Evolutionary conservation across 768 basidiomycete species (phyloP).

Genomic region (Xerocomellus chrysenteron): DNA sequence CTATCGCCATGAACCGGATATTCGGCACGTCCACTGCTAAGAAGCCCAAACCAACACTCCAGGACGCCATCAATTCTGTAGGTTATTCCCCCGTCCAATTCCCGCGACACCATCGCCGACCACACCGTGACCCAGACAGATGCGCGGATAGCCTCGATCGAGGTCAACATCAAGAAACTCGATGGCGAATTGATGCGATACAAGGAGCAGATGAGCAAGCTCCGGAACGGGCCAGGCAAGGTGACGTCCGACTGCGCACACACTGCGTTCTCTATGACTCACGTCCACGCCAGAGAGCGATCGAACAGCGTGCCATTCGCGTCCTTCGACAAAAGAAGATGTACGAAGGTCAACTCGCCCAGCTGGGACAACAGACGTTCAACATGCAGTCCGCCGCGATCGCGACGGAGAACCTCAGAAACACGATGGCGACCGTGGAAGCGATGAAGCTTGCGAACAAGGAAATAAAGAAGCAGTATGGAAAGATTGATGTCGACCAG

Average conservation of each 20-base stretch:
- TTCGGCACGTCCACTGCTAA: slow-evolving; percentile 73
- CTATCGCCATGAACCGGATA: slow-evolving; percentile 70
- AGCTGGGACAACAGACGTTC: slow-evolving; percentile 92
- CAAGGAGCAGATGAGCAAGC: slow-evolving; percentile 94
- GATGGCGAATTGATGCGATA: slow-evolving; percentile 90
- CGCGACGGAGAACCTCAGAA: slow-evolving; percentile 95
- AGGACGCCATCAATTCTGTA: slow-evolving; percentile 92
- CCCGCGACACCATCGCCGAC: neutral
- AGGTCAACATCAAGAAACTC: slow-evolving; percentile 96
- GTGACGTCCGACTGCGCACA: slow-evolving; percentile 38
- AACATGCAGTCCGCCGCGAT: slow-evolving; percentile 98
- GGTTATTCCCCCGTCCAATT: slow-evolving; percentile 26
- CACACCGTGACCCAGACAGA: slow-evolving; percentile 63
- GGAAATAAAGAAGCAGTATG: slow-evolving; percentile 95
- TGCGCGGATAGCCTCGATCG: slow-evolving; percentile 78
- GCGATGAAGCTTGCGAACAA: slow-evolving; percentile 97
- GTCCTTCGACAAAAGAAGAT: slow-evolving; percentile 94
- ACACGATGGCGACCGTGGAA: slow-evolving; percentile 98
- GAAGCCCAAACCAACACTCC: slow-evolving; percentile 83
- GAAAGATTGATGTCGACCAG: slow-evolving; percentile 96
- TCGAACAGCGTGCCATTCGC: slow-evolving; percentile 91
- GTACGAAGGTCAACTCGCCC: slow-evolving; percentile 91
- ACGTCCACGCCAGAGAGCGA: slow-evolving; percentile 58
- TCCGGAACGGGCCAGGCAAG: slow-evolving; percentile 94
- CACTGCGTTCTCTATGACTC: neutral